Base-by-base conservation (phyloP, 108 stramenopile genomes). In the Nitzschia sp. region DNA sequence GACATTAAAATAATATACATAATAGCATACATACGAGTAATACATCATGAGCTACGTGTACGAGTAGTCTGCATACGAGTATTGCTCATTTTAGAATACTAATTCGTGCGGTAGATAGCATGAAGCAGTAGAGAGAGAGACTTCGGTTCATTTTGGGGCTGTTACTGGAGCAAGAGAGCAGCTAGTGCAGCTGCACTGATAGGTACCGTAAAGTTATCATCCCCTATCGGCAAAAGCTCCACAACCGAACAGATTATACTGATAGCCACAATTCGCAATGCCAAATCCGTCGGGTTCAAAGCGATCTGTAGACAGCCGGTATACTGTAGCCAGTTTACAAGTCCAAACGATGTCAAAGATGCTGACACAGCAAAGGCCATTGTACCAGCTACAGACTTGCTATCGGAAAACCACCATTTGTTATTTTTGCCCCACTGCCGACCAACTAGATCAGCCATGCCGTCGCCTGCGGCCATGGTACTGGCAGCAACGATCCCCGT, bases 381-480 rank as follows among this genome's bases (percentile, higher is more conserved):
- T 30, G 86, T 80, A 31, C 92, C 92, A 16, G 79, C 85, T n/a
- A 88, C 62, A 0, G 87, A 88, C 53, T 73, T 56, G 50, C 62
- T 58, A 31, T 82, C 72, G 25, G 71, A 61, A 57, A 86, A 87
- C 57, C 30, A 32, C 88, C 88, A 89, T 46, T 85, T 82, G 33
- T 88, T 89, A 13, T 61, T 60, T 22, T 67, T 70, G 0, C 92
- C 92, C 29, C 58, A 86, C 8, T 86, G 62, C 48, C 92, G 73
- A 38, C 92, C 92, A 16, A 90, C 60, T 26, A 93, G 61, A 75
- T 93, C 92, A 0, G 92, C 92, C 60, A 92, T 58, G 4, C 92
- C 92, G 59, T 93, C 92, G 22, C 92, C 92, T 3, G 77, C 86
- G 6, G 89, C 87, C 92, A 93, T 84, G n/a, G 82, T 83, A 25